These are phyloP conservation scores for Lachnellula suecica DNA, from an alignment of 2,329 filamentous ascomycete species.

Conservation along the genomic window DNA sequence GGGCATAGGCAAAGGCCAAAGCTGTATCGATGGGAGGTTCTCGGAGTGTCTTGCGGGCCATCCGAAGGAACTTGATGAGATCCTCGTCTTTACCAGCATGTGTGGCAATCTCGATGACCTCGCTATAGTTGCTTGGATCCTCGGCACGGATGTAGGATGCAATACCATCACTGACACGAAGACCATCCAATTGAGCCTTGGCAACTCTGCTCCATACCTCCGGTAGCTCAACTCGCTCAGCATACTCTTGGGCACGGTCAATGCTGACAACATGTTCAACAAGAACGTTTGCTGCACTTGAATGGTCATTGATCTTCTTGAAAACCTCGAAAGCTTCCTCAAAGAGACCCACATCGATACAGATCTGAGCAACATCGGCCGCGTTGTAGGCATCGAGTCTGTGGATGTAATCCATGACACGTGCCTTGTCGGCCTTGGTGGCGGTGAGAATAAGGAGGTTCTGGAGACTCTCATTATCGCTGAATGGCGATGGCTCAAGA, in stretches of 20 bases:
- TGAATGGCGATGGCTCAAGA: slow-evolving; percentile 98
- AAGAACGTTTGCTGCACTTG: slow-evolving; percentile 83
- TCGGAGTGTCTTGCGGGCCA: slow-evolving; percentile 95
- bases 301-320: slow-evolving; percentile 94
- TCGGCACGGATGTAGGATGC: slow-evolving; percentile 96
- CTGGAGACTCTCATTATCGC: slow-evolving; percentile 93
- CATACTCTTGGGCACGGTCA: slow-evolving; percentile 92
- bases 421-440: slow-evolving; percentile 91
- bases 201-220: slow-evolving; percentile 99
- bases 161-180: slow-evolving; percentile 88
- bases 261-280: slow-evolving; percentile 98
- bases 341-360: slow-evolving; percentile 89
- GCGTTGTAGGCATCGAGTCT: slow-evolving; percentile 85
- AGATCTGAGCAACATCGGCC: slow-evolving; percentile 88
- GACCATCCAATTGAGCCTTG: slow-evolving; percentile 94
- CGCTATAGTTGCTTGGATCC: slow-evolving; percentile 88
- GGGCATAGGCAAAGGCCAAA: slow-evolving; percentile 89
- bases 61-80: slow-evolving; percentile 91
- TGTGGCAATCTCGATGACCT: slow-evolving; percentile 94
- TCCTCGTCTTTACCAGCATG: slow-evolving; percentile 98
- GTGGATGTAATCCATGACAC: slow-evolving; percentile 95
- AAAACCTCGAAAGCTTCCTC: slow-evolving; percentile 98
- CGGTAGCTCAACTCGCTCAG: slow-evolving; percentile 87
- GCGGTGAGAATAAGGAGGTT: slow-evolving; percentile 96
- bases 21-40: slow-evolving; percentile 93